phyloP scores from a whole-genome alignment of 2,329 filamentous ascomycete species.

The Xylariales sp. region DNA sequence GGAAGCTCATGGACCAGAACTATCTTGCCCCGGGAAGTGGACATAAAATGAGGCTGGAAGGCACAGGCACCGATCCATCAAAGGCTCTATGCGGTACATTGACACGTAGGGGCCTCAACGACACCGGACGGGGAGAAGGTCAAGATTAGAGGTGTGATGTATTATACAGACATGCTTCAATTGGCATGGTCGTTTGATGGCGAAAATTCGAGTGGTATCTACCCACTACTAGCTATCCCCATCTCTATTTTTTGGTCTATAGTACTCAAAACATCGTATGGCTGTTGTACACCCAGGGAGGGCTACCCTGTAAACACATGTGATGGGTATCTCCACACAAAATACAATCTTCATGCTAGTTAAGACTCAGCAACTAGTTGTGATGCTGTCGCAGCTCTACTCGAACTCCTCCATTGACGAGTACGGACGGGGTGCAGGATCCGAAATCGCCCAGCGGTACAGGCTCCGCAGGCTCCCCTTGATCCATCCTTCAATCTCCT shows the following conservation, averaged over 20 bases:
- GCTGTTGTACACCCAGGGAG: conserved; percentile 1
- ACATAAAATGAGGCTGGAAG: too few relatives aligned
- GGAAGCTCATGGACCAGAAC: too few relatives aligned
- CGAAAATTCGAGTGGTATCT: too few relatives aligned
- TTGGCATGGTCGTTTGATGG: too few relatives aligned
- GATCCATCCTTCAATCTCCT: conserved; percentile 66
- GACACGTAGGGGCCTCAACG: too few relatives aligned
- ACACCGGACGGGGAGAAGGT: too few relatives aligned
- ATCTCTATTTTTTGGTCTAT: conserved; percentile 1
- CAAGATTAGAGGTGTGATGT: conserved; percentile 6
- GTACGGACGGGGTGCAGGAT: conserved; percentile 30
- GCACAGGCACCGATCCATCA: too few relatives aligned
- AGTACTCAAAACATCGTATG: conserved; percentile 1
- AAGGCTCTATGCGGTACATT: too few relatives aligned
- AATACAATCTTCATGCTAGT: too few relatives aligned
- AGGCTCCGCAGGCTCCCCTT: conserved; percentile 54
- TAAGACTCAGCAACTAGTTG: background rate
- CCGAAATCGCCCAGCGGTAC: conserved; percentile 45
- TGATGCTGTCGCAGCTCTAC: background rate
- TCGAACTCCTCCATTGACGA: conserved; percentile 9
- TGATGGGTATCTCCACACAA: conserved; percentile 2
- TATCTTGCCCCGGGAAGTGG: too few relatives aligned
- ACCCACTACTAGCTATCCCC: background rate
- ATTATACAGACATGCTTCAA: conserved; percentile 6
- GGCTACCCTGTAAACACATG: conserved; percentile 5